Percentiles rank a stretch among this genome's conserved stretches.
Evolutionary conservation across 805 yeast genomes (phyloP).

Genomic region (Spathaspora sp.): DNA sequence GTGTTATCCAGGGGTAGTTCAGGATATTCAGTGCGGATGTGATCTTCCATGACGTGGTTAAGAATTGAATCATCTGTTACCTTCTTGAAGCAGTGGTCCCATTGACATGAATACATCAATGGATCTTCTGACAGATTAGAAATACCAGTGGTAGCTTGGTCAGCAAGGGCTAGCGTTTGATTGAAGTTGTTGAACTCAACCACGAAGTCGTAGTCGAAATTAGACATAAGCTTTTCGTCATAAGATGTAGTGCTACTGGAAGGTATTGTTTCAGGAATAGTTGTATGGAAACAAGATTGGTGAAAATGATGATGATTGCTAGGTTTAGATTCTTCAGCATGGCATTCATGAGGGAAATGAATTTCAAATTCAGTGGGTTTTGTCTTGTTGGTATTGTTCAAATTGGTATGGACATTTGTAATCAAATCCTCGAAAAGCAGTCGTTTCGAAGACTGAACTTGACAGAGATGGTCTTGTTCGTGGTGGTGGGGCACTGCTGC

Average conservation of each 20-base stretch:
- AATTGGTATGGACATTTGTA: conserved; percentile 30
- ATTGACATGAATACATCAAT: conserved; percentile 45
- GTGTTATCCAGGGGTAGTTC: conserved; percentile 1
- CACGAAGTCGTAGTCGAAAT: conserved; percentile 29
- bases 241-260: conserved; percentile 1
- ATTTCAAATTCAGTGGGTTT: conserved; percentile 19
- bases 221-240: conserved; percentile 19
- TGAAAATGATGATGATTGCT: conserved; percentile 23
- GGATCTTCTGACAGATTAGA: background rate
- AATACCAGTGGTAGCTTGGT: background rate
- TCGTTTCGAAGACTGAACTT: conserved; percentile 23
- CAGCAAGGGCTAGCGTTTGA: conserved; percentile 6
- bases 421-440: conserved; percentile 38
- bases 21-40: conserved; percentile 26
- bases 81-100: conserved; percentile 59
- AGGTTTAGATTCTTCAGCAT: conserved; percentile 11
- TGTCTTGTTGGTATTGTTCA: conserved; percentile 8
- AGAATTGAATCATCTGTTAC: conserved; percentile 31
- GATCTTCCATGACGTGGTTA: conserved; percentile 42
- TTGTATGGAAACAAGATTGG: conserved; percentile 46
- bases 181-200: conserved; percentile 32
- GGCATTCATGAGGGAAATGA: conserved; percentile 40
- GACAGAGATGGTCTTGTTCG: conserved; percentile 22
- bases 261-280: conserved; percentile 20
- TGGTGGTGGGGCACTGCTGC: background rate